Base-by-base conservation (phyloP, 2,329 filamentous ascomycete genomes). In the Ophiostoma sp. region DNA sequence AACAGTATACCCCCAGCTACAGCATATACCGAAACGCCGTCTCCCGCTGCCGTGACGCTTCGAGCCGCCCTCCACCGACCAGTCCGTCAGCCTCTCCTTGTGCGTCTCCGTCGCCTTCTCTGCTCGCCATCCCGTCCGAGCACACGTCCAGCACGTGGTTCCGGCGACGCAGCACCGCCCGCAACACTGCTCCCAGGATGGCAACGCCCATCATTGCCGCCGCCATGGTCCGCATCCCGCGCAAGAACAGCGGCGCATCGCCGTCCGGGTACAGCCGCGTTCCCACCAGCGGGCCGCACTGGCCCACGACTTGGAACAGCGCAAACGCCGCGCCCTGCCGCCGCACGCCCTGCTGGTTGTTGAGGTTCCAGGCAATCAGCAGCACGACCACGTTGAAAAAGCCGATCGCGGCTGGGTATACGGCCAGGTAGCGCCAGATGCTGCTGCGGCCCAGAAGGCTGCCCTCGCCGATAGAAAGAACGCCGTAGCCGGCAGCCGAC, bases 341-440 rank as follows among this genome's bases (percentile, higher is more conserved):
- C 68, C 86, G 86, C 72, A 89, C 87, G 15, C 83, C 87, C 69
- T 85, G 81, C 77, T 95, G 91, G 78, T 96, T 97, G 77, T 96
- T 96, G 76, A 97, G 86, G 48, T 87, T 92, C 93, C 93, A 97
- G 1, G 92, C 90, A 70, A 97, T 91, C 74, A 94, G 90, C 41
- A 96, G 84, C 0, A 92, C 93, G 71, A 96, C 90, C 27, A 92
- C 90, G 72, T 86, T 89, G 82, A 96, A 94, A 79, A 96, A 95
- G 4, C 93, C 93, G 0, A 88, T 82, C 1, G 89, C 86, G 1
- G 93, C 92, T 0, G 92, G 92, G 77, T 90, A 96, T 8, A 96
- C 84, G 70, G 89, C 90, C 6, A 89, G 75, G 76, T 97, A 97
- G 23, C 92, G 85, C 52, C 86, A 72, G 64, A 78, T 84, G 67